Base-by-base conservation (phyloP, 1,284 basidiomycete genomes). In the Salmacisia buchloeana region DNA sequence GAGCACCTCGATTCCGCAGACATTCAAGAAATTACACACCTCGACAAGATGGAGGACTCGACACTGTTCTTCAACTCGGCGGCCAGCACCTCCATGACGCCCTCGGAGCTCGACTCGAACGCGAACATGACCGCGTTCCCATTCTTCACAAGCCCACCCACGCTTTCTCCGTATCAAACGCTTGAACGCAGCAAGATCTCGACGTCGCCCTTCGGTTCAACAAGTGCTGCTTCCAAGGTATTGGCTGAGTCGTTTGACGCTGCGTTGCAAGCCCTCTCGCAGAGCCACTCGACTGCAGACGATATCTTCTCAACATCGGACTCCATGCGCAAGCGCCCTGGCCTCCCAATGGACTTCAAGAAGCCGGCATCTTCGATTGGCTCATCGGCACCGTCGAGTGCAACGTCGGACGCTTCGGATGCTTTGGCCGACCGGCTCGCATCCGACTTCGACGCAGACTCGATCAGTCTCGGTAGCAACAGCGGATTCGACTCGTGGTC, bases 401-500 rank as follows among this genome's bases (percentile, higher is more conserved):
- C 49, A 5, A 54, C 49, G 6, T 54, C 49, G 13, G 49, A 54
- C 18, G 49, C 49, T 33, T 54, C 49, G 13, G 49, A 54, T 31
- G 49, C 34, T 9, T 31, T 54, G 15, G 27, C 49, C 31, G 49
- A 54, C 49, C 49, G 49, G 18, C 49, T 54, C 27, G 49, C 31
- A 27, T 54, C 49, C 49, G 49, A 54, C 27, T 54, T 54, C 21
- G 49, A 54, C 9, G 49, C 49, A 54, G 49, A 54, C 27, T 54
- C 49, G 15, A 54, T 54, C 29, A 54, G 49, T 31, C 27, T 54
- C 10, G 27, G 49, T 15, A 54, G 49, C 27, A 27, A 54, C 27
- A 54, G 27, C 21, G 49, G 49, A 15, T 31, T 54, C 29, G 29
- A 54, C 6, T 54, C 49, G 15, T 54, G 49, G 49, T 54, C 49